A percentile compares a stretch with the other conserved stretches of the same genome.
These are phyloP conservation scores for Phlebopus sp. DNA, from an alignment of 1,284 basidiomycete species.

Conservation along the genomic window DNA sequence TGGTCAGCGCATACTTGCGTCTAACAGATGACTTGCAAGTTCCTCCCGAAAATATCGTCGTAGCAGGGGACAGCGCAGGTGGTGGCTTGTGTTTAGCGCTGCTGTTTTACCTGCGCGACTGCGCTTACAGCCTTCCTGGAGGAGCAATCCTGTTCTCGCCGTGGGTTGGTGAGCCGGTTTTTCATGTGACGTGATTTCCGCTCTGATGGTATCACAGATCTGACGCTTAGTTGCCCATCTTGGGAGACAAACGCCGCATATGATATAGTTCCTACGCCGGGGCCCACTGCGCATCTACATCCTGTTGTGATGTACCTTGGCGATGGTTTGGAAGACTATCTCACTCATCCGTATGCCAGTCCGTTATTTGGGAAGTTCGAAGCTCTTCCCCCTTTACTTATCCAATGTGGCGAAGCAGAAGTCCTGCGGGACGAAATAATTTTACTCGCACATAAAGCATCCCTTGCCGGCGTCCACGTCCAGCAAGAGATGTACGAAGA, in stretches of 20 bases:
- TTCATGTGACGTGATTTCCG: not conserved
- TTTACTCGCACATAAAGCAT: constrained; percentile 93
- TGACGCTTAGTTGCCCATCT: constrained; percentile 95
- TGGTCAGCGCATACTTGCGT: constrained; percentile 83
- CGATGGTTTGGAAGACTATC: constrained; percentile 76
- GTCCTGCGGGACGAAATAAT: constrained; percentile 91
- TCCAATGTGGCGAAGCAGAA: constrained; percentile 94
- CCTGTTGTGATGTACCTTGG: constrained; percentile 93
- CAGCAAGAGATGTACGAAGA: constrained; percentile 94
- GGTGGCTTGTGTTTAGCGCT: constrained; percentile 86
- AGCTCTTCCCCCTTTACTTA: constrained; percentile 86
- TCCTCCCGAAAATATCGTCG: constrained; percentile 84
- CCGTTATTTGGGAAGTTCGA: constrained; percentile 92
- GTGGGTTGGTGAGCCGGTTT: constrained; percentile 76
- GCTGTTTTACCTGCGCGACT: constrained; percentile 90
- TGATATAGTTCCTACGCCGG: constrained; percentile 76
- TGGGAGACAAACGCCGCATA: constrained; percentile 91
- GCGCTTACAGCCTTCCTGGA: constrained; percentile 76
- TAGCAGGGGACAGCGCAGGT: constrained; percentile 92
- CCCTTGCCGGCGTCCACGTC: constrained; percentile 83
- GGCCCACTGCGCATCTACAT: constrained; percentile 84
- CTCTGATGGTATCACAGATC: constrained; percentile 46
- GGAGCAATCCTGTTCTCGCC: constrained; percentile 87
- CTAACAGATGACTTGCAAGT: constrained; percentile 88
- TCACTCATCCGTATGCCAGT: constrained; percentile 95